Base-by-base conservation (phyloP, 2,329 filamentous ascomycete genomes). In the Sporothrix brunneoviolacea region DNA sequence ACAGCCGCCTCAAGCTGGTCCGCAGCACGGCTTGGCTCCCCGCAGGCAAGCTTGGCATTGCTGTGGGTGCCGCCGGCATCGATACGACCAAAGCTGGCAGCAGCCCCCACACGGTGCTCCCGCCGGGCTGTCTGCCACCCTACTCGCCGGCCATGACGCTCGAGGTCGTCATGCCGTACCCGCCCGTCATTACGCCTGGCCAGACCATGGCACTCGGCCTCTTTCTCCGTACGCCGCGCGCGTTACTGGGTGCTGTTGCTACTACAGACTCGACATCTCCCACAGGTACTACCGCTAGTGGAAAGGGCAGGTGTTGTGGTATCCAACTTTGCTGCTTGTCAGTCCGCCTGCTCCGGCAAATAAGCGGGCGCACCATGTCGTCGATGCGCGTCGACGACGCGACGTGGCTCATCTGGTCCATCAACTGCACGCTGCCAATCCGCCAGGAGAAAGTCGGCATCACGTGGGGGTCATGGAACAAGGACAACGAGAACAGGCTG, bases 61-160 rank as follows among this genome's bases (percentile, higher is more conserved):
- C 36, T 7, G 43, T 19, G 15, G 13, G 15, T 16, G 15, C 21
- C 16, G 35, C 22, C 22, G 43, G 28, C 22, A 19, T 21, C 9
- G 32, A 22, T 22, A 12, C 32, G 13, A 16, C 15, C 12, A 40
- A 32, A 22, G 15, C 36, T n/a, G n/a, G 6, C 36, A 22, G 6
- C n/a, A 36, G 12, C 28, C n/a, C 9, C 22, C 16, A n/a, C n/a
- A n/a, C n/a, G n/a, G n/a, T n/a, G 9, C 19, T 51, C 6, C 41
- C 32, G 7, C 40, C 46, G 1, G 47, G 30, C 24, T 42, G 41
- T 30, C 47, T 50, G 28, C 51, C 51, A 19, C 41, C 51, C 13
- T 53, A 53, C 47, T 47, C 51, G 24, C 47, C 51, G 5, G 36
- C 51, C 40, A 45, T 53, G 32, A 28, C 32, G 13, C 51, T 53